Evolutionary conservation across 345 rosid genomes (phyloP).

Genomic region (Lumnitzera racemosa): DNA sequence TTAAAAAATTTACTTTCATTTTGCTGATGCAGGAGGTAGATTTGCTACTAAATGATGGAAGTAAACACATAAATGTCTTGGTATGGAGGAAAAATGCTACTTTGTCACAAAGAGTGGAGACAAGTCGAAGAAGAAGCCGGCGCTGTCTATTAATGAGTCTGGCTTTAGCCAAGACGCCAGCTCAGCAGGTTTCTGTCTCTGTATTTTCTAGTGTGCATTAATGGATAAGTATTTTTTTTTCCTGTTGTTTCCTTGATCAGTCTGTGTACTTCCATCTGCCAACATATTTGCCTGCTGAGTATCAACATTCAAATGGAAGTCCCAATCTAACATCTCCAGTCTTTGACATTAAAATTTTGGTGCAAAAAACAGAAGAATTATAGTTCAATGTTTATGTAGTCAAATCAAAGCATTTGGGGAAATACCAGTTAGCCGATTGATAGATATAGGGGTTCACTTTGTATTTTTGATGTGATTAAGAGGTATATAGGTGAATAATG

Average conservation of each 20-base stretch:
- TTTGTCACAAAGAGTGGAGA: slow-evolving; percentile 79
- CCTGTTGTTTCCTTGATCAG: not conserved
- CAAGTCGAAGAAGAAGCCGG: slow-evolving; percentile 93
- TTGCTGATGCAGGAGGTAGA: slow-evolving; percentile 75
- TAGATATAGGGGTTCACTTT: too few relatives aligned
- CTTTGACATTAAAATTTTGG: too few relatives aligned
- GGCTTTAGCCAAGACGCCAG: slow-evolving; percentile 80
- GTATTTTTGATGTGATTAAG: too few relatives aligned
- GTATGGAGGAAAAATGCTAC: slow-evolving; percentile 85
- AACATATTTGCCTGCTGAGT: too few relatives aligned
- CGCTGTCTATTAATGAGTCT: slow-evolving; percentile 90
- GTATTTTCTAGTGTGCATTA: not conserved
- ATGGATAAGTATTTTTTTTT: not conserved
- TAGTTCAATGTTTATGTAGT: too few relatives aligned
- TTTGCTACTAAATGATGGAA: slow-evolving; percentile 94
- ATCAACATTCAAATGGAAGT: too few relatives aligned
- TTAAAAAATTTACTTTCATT: slow-evolving; percentile 17
- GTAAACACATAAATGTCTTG: slow-evolving; percentile 88
- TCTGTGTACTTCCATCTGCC: too few relatives aligned
- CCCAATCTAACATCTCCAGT: too few relatives aligned
- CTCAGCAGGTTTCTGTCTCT: slow-evolving; percentile 57
- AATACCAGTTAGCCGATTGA: too few relatives aligned
- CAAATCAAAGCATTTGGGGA: too few relatives aligned
- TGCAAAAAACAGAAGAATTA: too few relatives aligned
- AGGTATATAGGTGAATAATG: too few relatives aligned